Evolutionary conservation across 176 grass and related monocot genomes (phyloP).

Genomic region (Themeda triandra): DNA sequence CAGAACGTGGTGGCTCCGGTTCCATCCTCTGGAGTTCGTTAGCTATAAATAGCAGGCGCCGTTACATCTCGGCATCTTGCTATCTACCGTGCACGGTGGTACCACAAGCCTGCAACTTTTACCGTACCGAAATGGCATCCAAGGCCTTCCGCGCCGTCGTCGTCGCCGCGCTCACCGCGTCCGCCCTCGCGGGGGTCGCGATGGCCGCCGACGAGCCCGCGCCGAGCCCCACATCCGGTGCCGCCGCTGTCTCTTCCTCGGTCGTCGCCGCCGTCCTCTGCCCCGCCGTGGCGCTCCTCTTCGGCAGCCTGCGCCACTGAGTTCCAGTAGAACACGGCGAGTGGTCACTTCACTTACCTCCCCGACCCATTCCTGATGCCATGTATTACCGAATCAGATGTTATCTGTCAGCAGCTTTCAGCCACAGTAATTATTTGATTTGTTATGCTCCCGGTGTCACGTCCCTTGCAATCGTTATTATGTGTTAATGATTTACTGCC

Average conservation of each 20-base stretch:
- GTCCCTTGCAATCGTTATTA: not conserved
- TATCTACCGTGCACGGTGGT: not conserved
- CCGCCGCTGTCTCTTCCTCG: slow-evolving; percentile 30
- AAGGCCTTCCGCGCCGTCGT: slow-evolving; percentile 27
- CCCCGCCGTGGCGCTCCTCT: slow-evolving; percentile 58
- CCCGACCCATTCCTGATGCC: too few species aligned
- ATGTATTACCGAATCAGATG: not conserved
- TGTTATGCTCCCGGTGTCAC: not conserved
- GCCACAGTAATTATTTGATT: not conserved
- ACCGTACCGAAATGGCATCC: slow-evolving; percentile 19
- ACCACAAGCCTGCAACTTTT: not conserved
- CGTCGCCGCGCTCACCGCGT: slow-evolving; percentile 27
- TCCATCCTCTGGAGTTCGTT: not conserved
- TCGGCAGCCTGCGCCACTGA: slow-evolving; percentile 52
- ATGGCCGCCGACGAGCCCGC: slow-evolving; percentile 64
- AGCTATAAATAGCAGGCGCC: slow-evolving; percentile 31
- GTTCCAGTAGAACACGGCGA: not conserved
- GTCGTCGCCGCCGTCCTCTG: slow-evolving; percentile 49
- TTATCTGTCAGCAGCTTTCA: not conserved
- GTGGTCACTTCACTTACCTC: not conserved
- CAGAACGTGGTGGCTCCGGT: slow-evolving; percentile 14
- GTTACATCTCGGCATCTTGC: not conserved
- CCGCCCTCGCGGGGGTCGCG: slow-evolving; percentile 34
- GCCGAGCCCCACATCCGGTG: slow-evolving; percentile 64
- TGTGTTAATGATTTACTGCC: not conserved